Evolutionary conservation across 352 stramenopile genomes (phyloP), one percentile per base, ranked within the genome.

Genomic region (Globisporangium polare): DNA sequence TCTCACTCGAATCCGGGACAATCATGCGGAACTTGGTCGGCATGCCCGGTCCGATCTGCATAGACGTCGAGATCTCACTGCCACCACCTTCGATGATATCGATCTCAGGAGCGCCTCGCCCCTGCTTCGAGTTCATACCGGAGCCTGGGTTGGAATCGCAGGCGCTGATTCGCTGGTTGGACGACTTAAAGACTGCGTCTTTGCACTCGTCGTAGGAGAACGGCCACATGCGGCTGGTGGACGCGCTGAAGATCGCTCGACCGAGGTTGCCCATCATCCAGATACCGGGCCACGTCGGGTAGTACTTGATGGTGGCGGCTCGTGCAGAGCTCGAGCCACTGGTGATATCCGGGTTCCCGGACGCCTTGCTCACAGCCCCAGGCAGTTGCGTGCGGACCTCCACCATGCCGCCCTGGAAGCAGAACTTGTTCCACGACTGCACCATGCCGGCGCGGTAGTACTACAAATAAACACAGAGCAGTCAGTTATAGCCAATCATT

Each of bases 341-440:
- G 52, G 75, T 45, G 6, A 71, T 2, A 47, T 73, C 57, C 4
- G 64, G 61, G 33, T 71, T 71, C 0, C 27, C 45, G 0, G 54
- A 57, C n/a, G 15, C 17, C 3, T 20, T 7, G 26, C 74, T 70
- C 0, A 70, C 67, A 31, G 88, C 77, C 6, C 86, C 89, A 6
- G 89, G 89, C 10, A 45, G 35, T n/a, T 57, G 13, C 0, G 46
- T 20, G 17, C 46, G 46, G 4, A 52, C 46, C 27, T 98, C 90
- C 9, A 98, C 62, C 63, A 98, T 97, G 3, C 95, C 95, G 26
- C 95, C 95, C 43, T 96, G 96, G 69, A 97, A 97, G 67, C 92
- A 98, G 59, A 98, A 98, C 54, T 97, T 97, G 66, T 97, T 97
- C 93, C 93, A 98, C 1, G 74, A 86, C 67, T 97, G 90, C 0